Evolutionary conservation across 1,139 yeast genomes (phyloP).

Genomic region (Debaryomyces coudertii): DNA sequence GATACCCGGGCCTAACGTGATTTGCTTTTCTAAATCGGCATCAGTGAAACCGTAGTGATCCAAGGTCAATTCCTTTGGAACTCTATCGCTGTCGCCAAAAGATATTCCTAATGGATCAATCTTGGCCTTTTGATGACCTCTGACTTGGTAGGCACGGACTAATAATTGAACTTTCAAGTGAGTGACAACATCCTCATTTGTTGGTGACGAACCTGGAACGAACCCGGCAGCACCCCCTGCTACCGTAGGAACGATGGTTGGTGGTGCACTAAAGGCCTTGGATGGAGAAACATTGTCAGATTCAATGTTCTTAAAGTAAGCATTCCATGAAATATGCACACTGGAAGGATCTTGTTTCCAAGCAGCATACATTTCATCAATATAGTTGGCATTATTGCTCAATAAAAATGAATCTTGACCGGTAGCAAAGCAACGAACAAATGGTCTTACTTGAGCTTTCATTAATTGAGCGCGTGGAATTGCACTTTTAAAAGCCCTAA

Average conservation of each 20-base stretch:
- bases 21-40: constrained; percentile 78
- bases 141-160: constrained; percentile 97
- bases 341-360: constrained; percentile 90
- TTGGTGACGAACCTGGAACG: constrained; percentile 50
- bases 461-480: constrained; percentile 38
- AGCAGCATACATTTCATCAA: constrained; percentile 96
- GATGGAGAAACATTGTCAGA: constrained; percentile 69
- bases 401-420: constrained; percentile 72
- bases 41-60: constrained; percentile 92
- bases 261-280: constrained; percentile 86
- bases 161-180: constrained; percentile 95
- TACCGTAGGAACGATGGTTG: constrained; percentile 76
- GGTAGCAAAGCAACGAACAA: constrained; percentile 32
- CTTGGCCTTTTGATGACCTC: constrained; percentile 95
- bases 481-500: constrained; percentile 48
- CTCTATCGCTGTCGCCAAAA: constrained; percentile 65
- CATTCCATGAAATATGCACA: constrained; percentile 96
- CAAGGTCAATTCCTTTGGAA: constrained; percentile 85
- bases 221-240: constrained; percentile 72
- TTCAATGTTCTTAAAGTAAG: constrained; percentile 90
- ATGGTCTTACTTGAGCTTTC: constrained; percentile 20
- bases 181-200: constrained; percentile 69
- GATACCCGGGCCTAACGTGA: constrained; percentile 96
- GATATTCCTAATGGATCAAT: constrained; percentile 93
- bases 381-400: constrained; percentile 85